Base-by-base conservation (phyloP, 2,329 filamentous ascomycete species). In the Neonectria ditissima region DNA sequence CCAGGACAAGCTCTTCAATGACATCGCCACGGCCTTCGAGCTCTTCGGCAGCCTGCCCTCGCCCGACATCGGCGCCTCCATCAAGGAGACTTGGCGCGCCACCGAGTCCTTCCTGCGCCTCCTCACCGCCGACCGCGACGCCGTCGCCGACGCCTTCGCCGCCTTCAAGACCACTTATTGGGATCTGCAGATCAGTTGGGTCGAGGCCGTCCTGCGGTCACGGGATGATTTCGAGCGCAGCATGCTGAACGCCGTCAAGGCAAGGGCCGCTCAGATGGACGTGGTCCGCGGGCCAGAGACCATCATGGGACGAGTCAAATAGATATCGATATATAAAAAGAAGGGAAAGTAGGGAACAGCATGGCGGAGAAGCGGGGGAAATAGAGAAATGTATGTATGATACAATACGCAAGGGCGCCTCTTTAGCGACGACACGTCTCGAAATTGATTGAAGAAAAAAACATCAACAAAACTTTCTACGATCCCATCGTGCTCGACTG, bases 161-260 rank as follows among this genome's bases (percentile, higher is more conserved):
- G 82, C 83, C 5, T 95, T 99, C 82, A 98, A 97, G 84, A 82
- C 80, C 41, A 86, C 88, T 48, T 97, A 97, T 79, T 97, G 95
- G 92, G 96, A 99, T 80, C 83, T 98, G 76, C 93, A 97, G 78
- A 90, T 98, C 63, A 91, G 90, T 48, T 99, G 96, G 96, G 94
- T 99, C 8, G 97, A 99, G 83, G 91, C 92, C 7, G 95, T 97
- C 51, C 77, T 99, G 67, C 87, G 94, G 69, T 86, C 89, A 2
- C 85, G 97, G 70, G 96, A 99, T 78, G 96, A 99, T 81, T 98
- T 97, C 80, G 96, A 98, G 79, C 86, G 95, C 70, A 87, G 88
- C 64, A 93, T 98, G 92, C 79, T 98, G 67, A 96, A 93, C 75
- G 87, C 89, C 18, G 91, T 98, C 52, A 98, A 98, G 84, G 89